phyloP scores from a whole-genome alignment of 208 protist species.

The Tritrichomonas foetus region DNA sequence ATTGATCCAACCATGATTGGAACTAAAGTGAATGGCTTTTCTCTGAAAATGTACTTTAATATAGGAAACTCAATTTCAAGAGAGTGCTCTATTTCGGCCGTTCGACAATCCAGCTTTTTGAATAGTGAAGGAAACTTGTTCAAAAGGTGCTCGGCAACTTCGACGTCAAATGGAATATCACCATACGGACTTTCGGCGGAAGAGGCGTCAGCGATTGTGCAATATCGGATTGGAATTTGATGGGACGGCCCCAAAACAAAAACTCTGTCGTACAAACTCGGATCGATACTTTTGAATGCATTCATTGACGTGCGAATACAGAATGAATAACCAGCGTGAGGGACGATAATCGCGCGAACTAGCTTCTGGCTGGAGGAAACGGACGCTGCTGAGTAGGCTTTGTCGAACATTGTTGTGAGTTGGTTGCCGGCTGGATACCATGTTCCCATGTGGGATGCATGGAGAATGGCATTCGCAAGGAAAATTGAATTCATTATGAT shows the following conservation, averaged over 20 bases:
- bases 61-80: constrained; percentile 93
- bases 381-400: not conserved
- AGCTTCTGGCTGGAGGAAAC: too few species aligned
- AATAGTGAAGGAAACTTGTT: constrained; percentile 53
- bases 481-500: too few species aligned
- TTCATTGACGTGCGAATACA: constrained; percentile 39
- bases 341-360: constrained; percentile 41
- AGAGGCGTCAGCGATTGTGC: constrained; percentile 69
- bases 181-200: constrained; percentile 82
- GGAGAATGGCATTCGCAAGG: too few species aligned
- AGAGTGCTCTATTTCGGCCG: constrained; percentile 79
- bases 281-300: constrained; percentile 13
- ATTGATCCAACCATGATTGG: constrained; percentile 75
- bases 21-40: constrained; percentile 64
- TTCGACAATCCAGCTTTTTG: constrained; percentile 68
- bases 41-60: constrained; percentile 72
- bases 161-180: constrained; percentile 68
- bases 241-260: constrained; percentile 88
- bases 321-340: constrained; percentile 48
- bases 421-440: constrained; percentile 1
- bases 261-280: constrained; percentile 61
- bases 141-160: constrained; percentile 55
- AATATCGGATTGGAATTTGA: constrained; percentile 72
- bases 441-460: not conserved
- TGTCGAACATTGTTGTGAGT: not conserved